Base-by-base conservation (phyloP, 306 rosid species). In the Trifolium fragiferum region DNA sequence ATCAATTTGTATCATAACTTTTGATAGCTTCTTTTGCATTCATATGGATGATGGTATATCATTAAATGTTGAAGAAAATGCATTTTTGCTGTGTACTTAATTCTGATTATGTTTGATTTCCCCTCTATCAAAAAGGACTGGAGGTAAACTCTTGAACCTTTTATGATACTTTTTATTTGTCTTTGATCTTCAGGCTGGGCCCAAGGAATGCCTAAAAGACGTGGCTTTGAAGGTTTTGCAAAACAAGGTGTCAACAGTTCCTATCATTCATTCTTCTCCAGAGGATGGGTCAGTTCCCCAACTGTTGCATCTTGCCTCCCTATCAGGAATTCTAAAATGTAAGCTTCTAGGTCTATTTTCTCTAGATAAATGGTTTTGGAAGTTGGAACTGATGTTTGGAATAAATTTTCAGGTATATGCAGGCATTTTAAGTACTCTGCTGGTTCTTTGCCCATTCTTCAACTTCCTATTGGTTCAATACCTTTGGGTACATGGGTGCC, bases 401-500 rank as follows among this genome's bases (percentile, higher is more conserved):
- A 70, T 21, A 58, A 67, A 63, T 68, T 85, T 84, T 79, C 93
- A 92, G 97, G 92, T 82, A 85, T 92, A 70, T 90, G 93, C 85
- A 85, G 96, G 87, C 80, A 90, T 70, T 92, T 90, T 78, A 85
- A 87, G 81, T 85, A 90, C 79, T 86, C 89, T 47, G 80, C 86
- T 33, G 70, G 88, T 78, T 88, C 92, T 73, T 81, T 92, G 84
- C 97, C 97, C 68, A 87, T 92, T 79, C 96, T 92, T 76, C 92
- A 88, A 66, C 78, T 77, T 30, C 96, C 96, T 3, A 84, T 92
- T 72, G 90, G 89, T 78, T 84, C 87, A 50, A 79, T 92, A 77
- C 92, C 88, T 59, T 63, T 90, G 84, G 97, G 96, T 50, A 87
- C 96, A 4, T 88, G 96, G 97, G 87, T 88, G 84, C 93, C 97